Percentiles rank a stretch among this genome's conserved stretches.
Conservation (phyloP, 805 yeast species). For the Saturnispora serradocipensis region DNA sequence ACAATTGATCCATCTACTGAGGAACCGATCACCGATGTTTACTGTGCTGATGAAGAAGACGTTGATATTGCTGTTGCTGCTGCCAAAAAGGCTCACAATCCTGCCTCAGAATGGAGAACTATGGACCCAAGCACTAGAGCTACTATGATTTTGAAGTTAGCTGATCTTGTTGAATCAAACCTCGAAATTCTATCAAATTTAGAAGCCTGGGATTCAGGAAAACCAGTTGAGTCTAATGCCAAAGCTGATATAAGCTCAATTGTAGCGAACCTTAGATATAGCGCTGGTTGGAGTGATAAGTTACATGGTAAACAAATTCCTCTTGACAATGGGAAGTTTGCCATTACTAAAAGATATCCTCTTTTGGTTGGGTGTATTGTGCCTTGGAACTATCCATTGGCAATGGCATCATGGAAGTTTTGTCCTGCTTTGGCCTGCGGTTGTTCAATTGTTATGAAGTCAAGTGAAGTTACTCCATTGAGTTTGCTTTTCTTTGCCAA, state of each 20-base stretch:
- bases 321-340: slow-evolving; percentile 38
- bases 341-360: slow-evolving; percentile 63
- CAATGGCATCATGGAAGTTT: slow-evolving; percentile 73
- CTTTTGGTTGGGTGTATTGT: slow-evolving; percentile 58
- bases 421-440: slow-evolving; percentile 82
- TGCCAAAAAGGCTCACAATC: slow-evolving; percentile 37
- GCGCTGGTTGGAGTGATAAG: slow-evolving; percentile 58
- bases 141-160: slow-evolving; percentile 35
- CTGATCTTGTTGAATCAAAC: slow-evolving; percentile 41
- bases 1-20: slow-evolving; percentile 44
- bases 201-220: slow-evolving; percentile 51
- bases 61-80: slow-evolving; percentile 43
- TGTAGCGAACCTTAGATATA: slow-evolving; percentile 39
- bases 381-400: slow-evolving; percentile 66
- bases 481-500: slow-evolving; percentile 54
- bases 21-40: slow-evolving; percentile 36
- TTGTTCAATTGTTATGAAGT: slow-evolving; percentile 60
- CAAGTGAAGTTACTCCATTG: slow-evolving; percentile 71
- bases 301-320: slow-evolving; percentile 36
- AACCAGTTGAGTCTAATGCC: slow-evolving; percentile 40
- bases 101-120: slow-evolving; percentile 33
- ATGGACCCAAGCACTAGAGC: slow-evolving; percentile 34
- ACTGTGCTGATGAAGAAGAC: slow-evolving; percentile 38
- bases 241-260: slow-evolving; percentile 40
- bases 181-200: slow-evolving; percentile 41